Percentiles rank a stretch among this genome's conserved stretches.
Evolutionary conservation across 768 basidiomycete species (phyloP).

Genomic region (Lactifluus echinatus): DNA sequence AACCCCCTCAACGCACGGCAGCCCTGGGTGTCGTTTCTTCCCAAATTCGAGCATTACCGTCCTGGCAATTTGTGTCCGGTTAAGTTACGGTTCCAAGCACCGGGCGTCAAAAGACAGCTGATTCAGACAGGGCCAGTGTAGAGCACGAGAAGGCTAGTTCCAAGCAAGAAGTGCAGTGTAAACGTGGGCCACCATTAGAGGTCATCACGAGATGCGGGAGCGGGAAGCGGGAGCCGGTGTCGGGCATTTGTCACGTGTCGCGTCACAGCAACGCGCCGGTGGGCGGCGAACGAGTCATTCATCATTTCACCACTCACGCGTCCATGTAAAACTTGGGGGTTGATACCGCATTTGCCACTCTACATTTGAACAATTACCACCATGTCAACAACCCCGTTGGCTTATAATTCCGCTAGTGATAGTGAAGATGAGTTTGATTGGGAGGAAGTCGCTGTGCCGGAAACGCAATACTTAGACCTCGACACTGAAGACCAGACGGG

Average conservation of each 20-base stretch:
- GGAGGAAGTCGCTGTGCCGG: constrained; percentile 19
- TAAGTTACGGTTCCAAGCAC: too few relatives aligned
- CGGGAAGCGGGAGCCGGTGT: too few relatives aligned
- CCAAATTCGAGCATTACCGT: too few relatives aligned
- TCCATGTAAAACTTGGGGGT: neutral
- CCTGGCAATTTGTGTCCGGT: too few relatives aligned
- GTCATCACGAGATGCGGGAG: too few relatives aligned
- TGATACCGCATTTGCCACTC: neutral
- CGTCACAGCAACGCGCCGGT: neutral
- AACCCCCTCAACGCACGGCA: too few relatives aligned
- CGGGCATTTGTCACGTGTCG: neutral
- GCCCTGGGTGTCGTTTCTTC: too few relatives aligned
- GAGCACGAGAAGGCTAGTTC: too few relatives aligned
- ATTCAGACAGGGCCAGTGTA: too few relatives aligned
- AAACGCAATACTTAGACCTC: neutral
- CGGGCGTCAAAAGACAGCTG: too few relatives aligned
- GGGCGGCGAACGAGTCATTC: neutral
- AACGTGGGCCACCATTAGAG: too few relatives aligned
- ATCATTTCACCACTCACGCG: neutral
- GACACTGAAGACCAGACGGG: constrained; percentile 18
- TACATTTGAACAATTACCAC: constrained; percentile 4
- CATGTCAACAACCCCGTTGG: constrained; percentile 4
- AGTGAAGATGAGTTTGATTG: constrained; percentile 20
- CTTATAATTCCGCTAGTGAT: neutral
- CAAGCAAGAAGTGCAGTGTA: too few relatives aligned